A percentile compares a stretch with the other conserved stretches of the same genome.
phyloP scores from a whole-genome alignment of 78 protist species.

The Bodo saltans region DNA sequence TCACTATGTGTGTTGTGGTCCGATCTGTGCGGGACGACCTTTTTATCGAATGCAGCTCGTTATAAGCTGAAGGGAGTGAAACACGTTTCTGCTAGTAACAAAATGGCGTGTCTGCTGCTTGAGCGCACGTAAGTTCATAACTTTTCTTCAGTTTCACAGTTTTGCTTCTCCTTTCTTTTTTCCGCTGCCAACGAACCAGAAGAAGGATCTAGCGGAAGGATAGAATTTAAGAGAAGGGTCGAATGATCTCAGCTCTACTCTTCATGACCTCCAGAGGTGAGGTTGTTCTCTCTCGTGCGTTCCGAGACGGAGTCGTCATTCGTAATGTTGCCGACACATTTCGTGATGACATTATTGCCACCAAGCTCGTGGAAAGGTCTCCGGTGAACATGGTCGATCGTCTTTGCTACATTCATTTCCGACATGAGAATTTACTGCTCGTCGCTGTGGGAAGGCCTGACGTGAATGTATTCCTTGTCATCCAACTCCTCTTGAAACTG shows the following conservation, averaged over 20 bases:
- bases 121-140: too few relatives aligned
- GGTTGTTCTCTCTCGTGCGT: slow-evolving; percentile 69
- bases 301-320: slow-evolving; percentile 70
- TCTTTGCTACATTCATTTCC: slow-evolving; percentile 71
- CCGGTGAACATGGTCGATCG: slow-evolving; percentile 69
- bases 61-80: too few relatives aligned
- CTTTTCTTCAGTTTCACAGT: too few relatives aligned
- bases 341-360: slow-evolving; percentile 14
- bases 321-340: slow-evolving; percentile 75
- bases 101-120: too few relatives aligned
- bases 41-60: too few relatives aligned
- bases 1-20: too few relatives aligned
- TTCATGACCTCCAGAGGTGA: slow-evolving; percentile 83
- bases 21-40: too few relatives aligned
- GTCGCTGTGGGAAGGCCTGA: slow-evolving; percentile 80
- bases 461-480: slow-evolving; percentile 79
- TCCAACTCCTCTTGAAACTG: slow-evolving; percentile 68
- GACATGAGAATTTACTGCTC: slow-evolving; percentile 61
- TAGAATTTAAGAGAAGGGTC: not conserved
- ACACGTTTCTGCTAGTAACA: too few relatives aligned
- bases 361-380: slow-evolving; percentile 39
- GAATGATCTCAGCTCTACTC: slow-evolving; percentile 78
- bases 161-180: too few relatives aligned
- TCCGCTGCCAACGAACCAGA: too few relatives aligned
- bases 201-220: too few relatives aligned